phyloP scores from a whole-genome alignment of 805 yeast species.

The Tetrapisispora namnaoensis region DNA sequence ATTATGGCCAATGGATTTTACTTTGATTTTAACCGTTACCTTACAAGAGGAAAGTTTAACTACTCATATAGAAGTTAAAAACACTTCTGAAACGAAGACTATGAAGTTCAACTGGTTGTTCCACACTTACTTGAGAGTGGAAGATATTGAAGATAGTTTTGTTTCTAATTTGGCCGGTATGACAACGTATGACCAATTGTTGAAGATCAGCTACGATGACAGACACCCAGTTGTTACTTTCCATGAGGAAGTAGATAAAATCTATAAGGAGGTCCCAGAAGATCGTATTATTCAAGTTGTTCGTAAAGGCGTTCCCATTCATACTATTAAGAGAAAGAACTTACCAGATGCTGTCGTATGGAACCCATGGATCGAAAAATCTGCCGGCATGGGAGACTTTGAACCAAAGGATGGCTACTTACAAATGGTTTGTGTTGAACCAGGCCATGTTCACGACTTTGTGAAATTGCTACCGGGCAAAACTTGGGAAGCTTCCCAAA shows the following conservation, averaged over 20 bases:
- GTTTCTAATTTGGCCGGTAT: constrained; percentile 74
- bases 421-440: constrained; percentile 89
- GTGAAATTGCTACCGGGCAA: constrained; percentile 57
- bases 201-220: constrained; percentile 52
- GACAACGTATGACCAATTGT: constrained; percentile 64
- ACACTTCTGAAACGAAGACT: constrained; percentile 42
- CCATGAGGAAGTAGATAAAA: constrained; percentile 74
- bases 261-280: constrained; percentile 55
- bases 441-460: constrained; percentile 76
- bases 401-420: constrained; percentile 75
- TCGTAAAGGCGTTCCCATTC: constrained; percentile 59
- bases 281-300: constrained; percentile 56
- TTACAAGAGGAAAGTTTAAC: constrained; percentile 48
- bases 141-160: constrained; percentile 66
- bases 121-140: constrained; percentile 76
- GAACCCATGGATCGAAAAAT: constrained; percentile 92
- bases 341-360: constrained; percentile 75
- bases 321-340: constrained; percentile 55
- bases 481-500: constrained; percentile 68
- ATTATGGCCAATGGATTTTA: constrained; percentile 54
- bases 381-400: constrained; percentile 81
- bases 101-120: constrained; percentile 90
- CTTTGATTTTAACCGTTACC: constrained; percentile 59
- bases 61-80: constrained; percentile 68
- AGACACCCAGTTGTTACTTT: constrained; percentile 67